These are phyloP conservation scores for Paxillus rubicundulus DNA, from an alignment of 768 basidiomycete species.

Conservation along the genomic window DNA sequence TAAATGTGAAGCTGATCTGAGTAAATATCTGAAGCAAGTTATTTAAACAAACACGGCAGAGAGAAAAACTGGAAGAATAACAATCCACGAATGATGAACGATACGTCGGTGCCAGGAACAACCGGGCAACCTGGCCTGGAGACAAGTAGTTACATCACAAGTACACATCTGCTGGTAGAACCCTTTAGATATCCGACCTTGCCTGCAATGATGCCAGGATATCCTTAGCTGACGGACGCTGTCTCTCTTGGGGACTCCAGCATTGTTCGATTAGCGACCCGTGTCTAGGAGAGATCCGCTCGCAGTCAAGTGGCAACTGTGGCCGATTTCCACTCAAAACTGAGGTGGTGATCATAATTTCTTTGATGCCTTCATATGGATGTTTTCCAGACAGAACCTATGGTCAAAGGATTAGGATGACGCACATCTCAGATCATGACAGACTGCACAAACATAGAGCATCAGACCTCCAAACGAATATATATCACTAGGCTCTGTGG, in stretches of 20 bases:
- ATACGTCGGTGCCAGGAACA: too few relatives aligned
- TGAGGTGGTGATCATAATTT: too few relatives aligned
- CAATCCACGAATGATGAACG: too few relatives aligned
- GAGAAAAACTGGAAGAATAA: too few relatives aligned
- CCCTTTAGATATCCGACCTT: too few relatives aligned
- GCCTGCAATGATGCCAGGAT: neutral
- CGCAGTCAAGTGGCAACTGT: neutral
- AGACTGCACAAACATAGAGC: conserved; percentile 11
- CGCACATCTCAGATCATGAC: conserved; percentile 20
- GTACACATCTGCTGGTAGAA: too few relatives aligned
- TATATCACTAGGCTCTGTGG: neutral
- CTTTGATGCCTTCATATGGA: neutral
- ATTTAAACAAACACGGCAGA: too few relatives aligned
- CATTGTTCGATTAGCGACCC: neutral
- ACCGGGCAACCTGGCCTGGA: too few relatives aligned
- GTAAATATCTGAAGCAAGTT: too few relatives aligned
- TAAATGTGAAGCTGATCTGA: too few relatives aligned
- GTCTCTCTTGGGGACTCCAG: neutral
- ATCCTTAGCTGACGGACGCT: neutral
- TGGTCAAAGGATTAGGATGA: neutral
- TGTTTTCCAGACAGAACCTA: neutral
- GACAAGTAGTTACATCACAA: too few relatives aligned
- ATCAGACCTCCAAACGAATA: conserved; percentile 29
- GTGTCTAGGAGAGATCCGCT: neutral
- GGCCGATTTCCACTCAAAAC: neutral